A percentile compares a stretch with the other conserved stretches of the same genome.
These are phyloP conservation scores for Mrakia blollopis DNA, from an alignment of 768 basidiomycete species.

Conservation along the genomic window DNA sequence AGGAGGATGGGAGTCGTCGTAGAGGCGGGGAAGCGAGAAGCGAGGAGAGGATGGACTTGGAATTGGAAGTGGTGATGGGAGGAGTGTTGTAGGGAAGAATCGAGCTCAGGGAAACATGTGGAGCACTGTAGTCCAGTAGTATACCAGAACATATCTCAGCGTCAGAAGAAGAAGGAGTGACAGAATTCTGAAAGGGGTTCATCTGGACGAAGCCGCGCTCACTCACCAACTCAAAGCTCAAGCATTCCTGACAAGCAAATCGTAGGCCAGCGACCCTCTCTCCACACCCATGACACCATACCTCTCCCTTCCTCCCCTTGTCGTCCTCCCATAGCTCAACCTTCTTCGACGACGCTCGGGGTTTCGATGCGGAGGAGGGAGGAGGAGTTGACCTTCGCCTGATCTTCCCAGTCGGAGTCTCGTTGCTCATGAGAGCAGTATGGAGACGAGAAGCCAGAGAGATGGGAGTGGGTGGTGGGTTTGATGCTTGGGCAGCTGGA, in stretches of 20 bases:
- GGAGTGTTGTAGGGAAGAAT: background rate
- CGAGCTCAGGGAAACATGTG: background rate
- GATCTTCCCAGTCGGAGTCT: background rate
- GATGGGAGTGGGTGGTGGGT: background rate
- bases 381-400: background rate
- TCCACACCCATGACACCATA: conserved; percentile 16
- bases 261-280: background rate
- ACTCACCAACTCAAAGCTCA: conserved; percentile 14
- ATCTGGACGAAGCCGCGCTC: background rate
- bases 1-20: background rate
- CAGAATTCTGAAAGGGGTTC: no score
- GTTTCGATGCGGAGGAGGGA: background rate
- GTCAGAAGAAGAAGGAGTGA: background rate
- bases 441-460: background rate
- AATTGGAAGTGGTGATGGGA: background rate
- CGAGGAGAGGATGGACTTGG: background rate
- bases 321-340: conserved; percentile 1
- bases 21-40: background rate
- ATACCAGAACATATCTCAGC: no score
- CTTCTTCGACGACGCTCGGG: background rate
- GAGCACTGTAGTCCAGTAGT: background rate
- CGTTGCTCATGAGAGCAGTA: background rate
- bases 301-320: background rate
- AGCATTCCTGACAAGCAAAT: background rate
- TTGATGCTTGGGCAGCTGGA: background rate